Evolutionary conservation across 2,329 filamentous ascomycete species (phyloP), one percentile per base, ranked within the genome.

Genomic region (Microthyrium microscopicum): DNA sequence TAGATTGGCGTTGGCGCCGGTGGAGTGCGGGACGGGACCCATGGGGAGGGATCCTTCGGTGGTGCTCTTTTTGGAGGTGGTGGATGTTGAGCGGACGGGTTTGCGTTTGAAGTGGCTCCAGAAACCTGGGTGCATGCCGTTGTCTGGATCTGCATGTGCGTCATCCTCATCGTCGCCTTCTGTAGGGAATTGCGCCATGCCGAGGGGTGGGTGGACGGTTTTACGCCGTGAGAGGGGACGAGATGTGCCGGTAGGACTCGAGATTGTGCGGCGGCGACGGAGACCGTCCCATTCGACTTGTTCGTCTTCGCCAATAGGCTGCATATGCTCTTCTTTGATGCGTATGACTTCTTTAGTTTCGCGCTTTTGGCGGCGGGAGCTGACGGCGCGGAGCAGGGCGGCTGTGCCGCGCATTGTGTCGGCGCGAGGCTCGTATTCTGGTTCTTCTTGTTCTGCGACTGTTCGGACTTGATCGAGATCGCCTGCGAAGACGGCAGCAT

Each of bases 401-500:
- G 82, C 85, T 12, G 87, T 65, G 39, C 87, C 89, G 43, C 89
- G 81, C 47, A 98, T 91, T 7, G 89, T 84, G 53, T 98, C 89
- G 11, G 89, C 89, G 50, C 93, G 91, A 34, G 89, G 89, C 47
- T 98, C 89, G 11, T 79, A 78, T 54, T 98, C 89, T n/a, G 85
- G 79, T 51, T 95, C 84, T 51, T 92, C 83, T 49, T 93, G 83
- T 47, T 94, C 82, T 29, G 82, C 87, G 40, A 95, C 89, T 20
- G 87, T 92, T 20, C 89, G 81, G 34, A 95, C 80, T 62, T 98
- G 87, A 47, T 95, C 80, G 33, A 98, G 67, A 48, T 95, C 84
- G 28, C 87, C 89, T 35, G 75, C 74, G 62, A 98, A 93, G 25
- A 98, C 75, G 20, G 85, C 84, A 0, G 83, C 67, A 51, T 95